Conservation (phyloP, 2,329 filamentous ascomycete species). For the Didymella exigua region DNA sequence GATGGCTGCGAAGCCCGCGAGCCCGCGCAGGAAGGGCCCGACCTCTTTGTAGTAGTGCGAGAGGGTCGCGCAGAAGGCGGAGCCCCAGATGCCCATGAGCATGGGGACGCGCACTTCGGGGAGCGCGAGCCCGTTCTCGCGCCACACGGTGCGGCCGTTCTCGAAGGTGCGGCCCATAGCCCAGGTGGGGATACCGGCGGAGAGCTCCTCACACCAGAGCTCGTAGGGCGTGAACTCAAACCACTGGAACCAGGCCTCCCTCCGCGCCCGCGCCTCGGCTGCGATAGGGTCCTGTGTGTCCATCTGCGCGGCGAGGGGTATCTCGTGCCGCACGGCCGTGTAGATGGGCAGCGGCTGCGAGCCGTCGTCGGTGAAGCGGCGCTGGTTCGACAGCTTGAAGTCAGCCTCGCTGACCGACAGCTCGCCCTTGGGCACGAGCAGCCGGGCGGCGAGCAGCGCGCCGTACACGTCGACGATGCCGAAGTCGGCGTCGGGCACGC, state of each 20-base stretch:
- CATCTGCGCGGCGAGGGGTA: slow-evolving; percentile 67
- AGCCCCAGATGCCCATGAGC: slow-evolving; percentile 93
- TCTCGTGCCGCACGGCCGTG: slow-evolving; percentile 93
- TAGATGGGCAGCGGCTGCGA: slow-evolving; percentile 91
- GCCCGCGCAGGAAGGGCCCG: slow-evolving; percentile 75
- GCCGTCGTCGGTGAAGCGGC: slow-evolving; percentile 74
- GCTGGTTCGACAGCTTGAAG: slow-evolving; percentile 90
- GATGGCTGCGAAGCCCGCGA: slow-evolving; percentile 76
- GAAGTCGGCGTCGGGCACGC: slow-evolving; percentile 78
- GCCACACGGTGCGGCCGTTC: slow-evolving; percentile 68
- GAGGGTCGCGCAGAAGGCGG: slow-evolving; percentile 92
- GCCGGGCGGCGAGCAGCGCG: slow-evolving; percentile 78
- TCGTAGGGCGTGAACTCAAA: slow-evolving; percentile 91
- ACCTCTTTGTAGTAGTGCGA: slow-evolving; percentile 97
- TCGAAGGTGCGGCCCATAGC: slow-evolving; percentile 84
- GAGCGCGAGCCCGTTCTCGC: slow-evolving; percentile 69
- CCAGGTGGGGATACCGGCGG: slow-evolving; percentile 93
- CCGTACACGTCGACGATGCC: slow-evolving; percentile 95
- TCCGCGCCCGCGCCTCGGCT: slow-evolving; percentile 54
- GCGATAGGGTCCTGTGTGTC: slow-evolving; percentile 43
- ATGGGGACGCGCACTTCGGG: slow-evolving; percentile 85
- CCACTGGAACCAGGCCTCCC: slow-evolving; percentile 95
- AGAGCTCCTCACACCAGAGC: slow-evolving; percentile 91
- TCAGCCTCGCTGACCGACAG: slow-evolving; percentile 76
- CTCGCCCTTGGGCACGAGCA: slow-evolving; percentile 86